A percentile compares a stretch with the other conserved stretches of the same genome.
Evolutionary conservation across 73 alveolate genomes (phyloP).

Genomic region (Uronychia setigera): DNA sequence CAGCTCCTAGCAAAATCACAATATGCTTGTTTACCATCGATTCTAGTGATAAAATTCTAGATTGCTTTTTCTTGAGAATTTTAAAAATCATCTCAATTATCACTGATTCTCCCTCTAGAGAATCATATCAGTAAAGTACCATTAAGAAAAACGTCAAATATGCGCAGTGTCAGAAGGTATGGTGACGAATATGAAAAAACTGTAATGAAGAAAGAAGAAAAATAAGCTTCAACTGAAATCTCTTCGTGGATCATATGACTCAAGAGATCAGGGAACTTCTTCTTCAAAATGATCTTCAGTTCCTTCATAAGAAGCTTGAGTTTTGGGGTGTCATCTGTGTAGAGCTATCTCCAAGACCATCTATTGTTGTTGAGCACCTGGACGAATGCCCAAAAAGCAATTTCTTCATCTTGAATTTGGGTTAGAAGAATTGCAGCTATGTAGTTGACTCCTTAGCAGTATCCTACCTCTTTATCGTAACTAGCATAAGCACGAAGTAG

Average conservation of each 20-base stretch:
- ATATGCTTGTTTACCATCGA: background rate
- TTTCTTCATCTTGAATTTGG: conserved; percentile 47
- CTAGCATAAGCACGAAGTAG: conserved; percentile 56
- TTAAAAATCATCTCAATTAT: background rate
- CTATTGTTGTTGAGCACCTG: conserved; percentile 6
- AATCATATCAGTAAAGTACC: background rate
- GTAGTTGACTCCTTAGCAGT: conserved; percentile 68
- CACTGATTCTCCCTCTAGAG: background rate
- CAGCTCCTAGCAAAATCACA: background rate
- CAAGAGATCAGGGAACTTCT: conserved; percentile 17
- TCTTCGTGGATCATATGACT: conserved; percentile 17
- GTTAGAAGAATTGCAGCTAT: conserved; percentile 57
- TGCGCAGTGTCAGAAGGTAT: conserved; percentile 1
- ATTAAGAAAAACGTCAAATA: conserved; percentile 23
- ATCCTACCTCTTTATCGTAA: conserved; percentile 61
- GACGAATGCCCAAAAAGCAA: conserved; percentile 51
- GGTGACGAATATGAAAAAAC: conserved; percentile 22
- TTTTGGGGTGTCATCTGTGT: conserved; percentile 40
- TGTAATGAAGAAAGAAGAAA: conserved; percentile 37
- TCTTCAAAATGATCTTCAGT: conserved; percentile 3
- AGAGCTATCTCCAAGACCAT: conserved; percentile 46
- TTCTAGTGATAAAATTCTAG: background rate
- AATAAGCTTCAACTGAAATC: conserved; percentile 30
- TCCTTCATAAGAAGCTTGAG: conserved; percentile 7
- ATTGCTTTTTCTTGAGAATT: background rate